Percentiles rank a stretch among this genome's conserved stretches.
Conservation (phyloP, 495 filamentous ascomycete species). For the Cenococcum geophilum region DNA sequence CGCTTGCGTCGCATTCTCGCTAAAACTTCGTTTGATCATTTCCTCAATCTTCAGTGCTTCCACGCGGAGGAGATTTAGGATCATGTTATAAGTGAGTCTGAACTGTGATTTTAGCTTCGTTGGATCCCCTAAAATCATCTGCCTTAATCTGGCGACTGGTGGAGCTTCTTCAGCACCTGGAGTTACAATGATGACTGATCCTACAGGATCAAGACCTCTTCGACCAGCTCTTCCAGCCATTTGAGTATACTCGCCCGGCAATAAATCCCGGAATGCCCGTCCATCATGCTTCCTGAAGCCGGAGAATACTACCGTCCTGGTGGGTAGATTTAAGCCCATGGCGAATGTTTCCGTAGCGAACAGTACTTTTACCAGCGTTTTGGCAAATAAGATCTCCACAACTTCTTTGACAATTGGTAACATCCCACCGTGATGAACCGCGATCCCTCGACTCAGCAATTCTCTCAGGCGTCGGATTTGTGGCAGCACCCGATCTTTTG, state of each 20-base stretch:
- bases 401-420: slow-evolving; percentile 97
- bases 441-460: slow-evolving; percentile 78
- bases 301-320: slow-evolving; percentile 93
- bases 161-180: slow-evolving; percentile 82
- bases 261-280: slow-evolving; percentile 78
- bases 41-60: slow-evolving; percentile 98
- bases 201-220: slow-evolving; percentile 84
- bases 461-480: slow-evolving; percentile 86
- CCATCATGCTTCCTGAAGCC: slow-evolving; percentile 96
- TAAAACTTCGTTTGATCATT: slow-evolving; percentile 99
- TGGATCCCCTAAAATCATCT: slow-evolving; percentile 95
- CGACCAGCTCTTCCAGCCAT: slow-evolving; percentile 96
- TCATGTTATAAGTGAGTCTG: slow-evolving; percentile 98
- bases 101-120: slow-evolving; percentile 95
- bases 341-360: slow-evolving; percentile 98
- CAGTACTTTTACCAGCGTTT: slow-evolving; percentile 88
- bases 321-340: slow-evolving; percentile 95
- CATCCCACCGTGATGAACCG: slow-evolving; percentile 93
- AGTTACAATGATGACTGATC: slow-evolving; percentile 86
- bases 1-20: slow-evolving; percentile 96
- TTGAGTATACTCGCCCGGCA: slow-evolving; percentile 95
- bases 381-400: slow-evolving; percentile 93
- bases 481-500: slow-evolving; percentile 79
- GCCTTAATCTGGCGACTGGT: slow-evolving; percentile 66
- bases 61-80: slow-evolving; percentile 87